These are phyloP conservation scores for Yamadazyma taylorii DNA, from an alignment of 1,139 yeast species.

Conservation along the genomic window DNA sequence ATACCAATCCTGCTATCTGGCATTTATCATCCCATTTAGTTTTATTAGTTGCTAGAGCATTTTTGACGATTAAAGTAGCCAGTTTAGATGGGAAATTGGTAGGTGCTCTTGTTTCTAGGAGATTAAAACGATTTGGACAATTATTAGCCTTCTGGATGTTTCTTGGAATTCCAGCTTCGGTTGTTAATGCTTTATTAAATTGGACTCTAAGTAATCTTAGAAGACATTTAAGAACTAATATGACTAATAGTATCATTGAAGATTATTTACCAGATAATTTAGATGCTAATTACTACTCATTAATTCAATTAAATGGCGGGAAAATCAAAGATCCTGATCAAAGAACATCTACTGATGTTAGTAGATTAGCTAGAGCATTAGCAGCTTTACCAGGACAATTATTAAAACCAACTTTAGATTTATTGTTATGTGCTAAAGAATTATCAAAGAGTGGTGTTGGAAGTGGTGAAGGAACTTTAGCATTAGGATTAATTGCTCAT, in stretches of 20 bases:
- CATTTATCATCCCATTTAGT: slow-evolving; percentile 57
- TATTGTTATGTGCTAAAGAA: slow-evolving; percentile 79
- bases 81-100: slow-evolving; percentile 84
- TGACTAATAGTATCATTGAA: slow-evolving; percentile 64
- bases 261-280: slow-evolving; percentile 66
- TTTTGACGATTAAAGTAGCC: slow-evolving; percentile 80
- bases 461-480: slow-evolving; percentile 81
- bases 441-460: slow-evolving; percentile 74
- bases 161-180: slow-evolving; percentile 83
- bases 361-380: slow-evolving; percentile 69
- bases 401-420: slow-evolving; percentile 80
- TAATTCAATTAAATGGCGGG: slow-evolving; percentile 56
- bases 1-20: slow-evolving; percentile 33
- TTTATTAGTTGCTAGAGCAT: slow-evolving; percentile 66
- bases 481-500: slow-evolving; percentile 80
- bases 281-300: slow-evolving; percentile 46
- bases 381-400: slow-evolving; percentile 84
- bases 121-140: slow-evolving; percentile 61
- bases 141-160: slow-evolving; percentile 77
- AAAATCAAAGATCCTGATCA: slow-evolving; percentile 77
- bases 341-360: slow-evolving; percentile 75
- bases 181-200: slow-evolving; percentile 71
- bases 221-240: slow-evolving; percentile 60
- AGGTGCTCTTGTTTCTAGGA: slow-evolving; percentile 75
- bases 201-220: slow-evolving; percentile 74